Evolutionary conservation across 768 basidiomycete species (phyloP).

Genomic region (Fibroporia radiculosa): DNA sequence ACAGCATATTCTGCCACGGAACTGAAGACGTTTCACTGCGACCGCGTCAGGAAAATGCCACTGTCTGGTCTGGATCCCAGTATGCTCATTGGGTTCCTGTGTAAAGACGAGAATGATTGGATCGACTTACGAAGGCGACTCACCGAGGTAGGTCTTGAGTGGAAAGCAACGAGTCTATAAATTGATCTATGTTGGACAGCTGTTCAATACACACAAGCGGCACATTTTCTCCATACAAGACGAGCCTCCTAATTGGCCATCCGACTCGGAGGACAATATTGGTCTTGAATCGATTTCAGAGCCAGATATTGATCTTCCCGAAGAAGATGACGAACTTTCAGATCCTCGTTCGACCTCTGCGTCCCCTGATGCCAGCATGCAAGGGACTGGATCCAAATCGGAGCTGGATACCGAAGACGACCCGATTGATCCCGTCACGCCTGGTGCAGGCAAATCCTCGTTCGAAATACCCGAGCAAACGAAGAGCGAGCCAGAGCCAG

Average conservation of each 20-base stretch:
- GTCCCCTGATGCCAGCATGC: conserved; percentile 29
- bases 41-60: conserved; percentile 94
- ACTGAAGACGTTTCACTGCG: conserved; percentile 90
- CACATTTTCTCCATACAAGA: conserved; percentile 83
- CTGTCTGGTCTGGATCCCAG: conserved; percentile 88
- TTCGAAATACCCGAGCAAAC: conserved; percentile 17
- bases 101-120: conserved; percentile 81
- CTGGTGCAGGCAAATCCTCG: conserved; percentile 37
- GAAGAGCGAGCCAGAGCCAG: conserved; percentile 15
- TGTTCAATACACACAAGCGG: conserved; percentile 38
- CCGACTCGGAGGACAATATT: conserved; percentile 66
- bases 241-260: conserved; percentile 80
- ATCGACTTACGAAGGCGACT: conserved; percentile 68
- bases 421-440: conserved; percentile 61
- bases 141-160: conserved; percentile 49
- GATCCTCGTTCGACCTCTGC: conserved; percentile 31
- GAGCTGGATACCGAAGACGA: conserved; percentile 70
- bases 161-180: neutral
- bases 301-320: conserved; percentile 56
- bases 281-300: conserved; percentile 81
- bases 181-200: conserved; percentile 21
- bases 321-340: conserved; percentile 47
- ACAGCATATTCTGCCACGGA: conserved; percentile 67
- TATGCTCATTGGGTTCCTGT: conserved; percentile 92
- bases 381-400: conserved; percentile 35